A percentile compares a stretch with the other conserved stretches of the same genome.
These are phyloP conservation scores for Botrytis porri DNA, from an alignment of 2,329 filamentous ascomycete genomes.

Conservation along the genomic window DNA sequence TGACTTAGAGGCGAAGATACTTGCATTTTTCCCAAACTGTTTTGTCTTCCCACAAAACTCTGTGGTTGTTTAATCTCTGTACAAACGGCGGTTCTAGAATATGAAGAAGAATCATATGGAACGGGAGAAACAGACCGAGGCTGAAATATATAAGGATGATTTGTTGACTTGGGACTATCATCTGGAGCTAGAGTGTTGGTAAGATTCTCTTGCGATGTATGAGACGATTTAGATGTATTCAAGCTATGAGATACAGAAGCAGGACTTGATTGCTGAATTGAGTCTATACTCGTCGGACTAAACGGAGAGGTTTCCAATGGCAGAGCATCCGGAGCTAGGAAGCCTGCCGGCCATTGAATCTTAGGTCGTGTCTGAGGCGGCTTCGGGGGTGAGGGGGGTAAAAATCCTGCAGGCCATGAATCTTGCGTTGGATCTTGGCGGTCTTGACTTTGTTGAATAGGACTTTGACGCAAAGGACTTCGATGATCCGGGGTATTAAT, in stretches of 20 bases:
- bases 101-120: neutral
- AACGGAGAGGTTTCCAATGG: neutral
- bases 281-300: neutral
- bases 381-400: neutral
- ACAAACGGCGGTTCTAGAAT: neutral
- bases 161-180: neutral
- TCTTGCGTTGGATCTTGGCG: neutral
- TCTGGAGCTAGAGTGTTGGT: neutral
- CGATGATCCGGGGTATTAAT: neutral
- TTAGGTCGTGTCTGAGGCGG: neutral
- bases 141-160: neutral
- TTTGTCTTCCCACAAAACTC: neutral
- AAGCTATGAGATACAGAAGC: neutral
- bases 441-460: neutral
- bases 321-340: neutral
- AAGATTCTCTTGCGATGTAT: neutral
- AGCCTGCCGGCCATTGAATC: conserved; percentile 8
- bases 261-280: neutral
- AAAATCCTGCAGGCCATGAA: conserved; percentile 17
- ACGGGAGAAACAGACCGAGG: neutral
- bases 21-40: neutral
- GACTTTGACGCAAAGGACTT: neutral
- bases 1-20: neutral
- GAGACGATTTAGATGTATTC: neutral
- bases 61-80: neutral